Conservation (phyloP, 139 green algal species). For the Micromonas commoda region DNA sequence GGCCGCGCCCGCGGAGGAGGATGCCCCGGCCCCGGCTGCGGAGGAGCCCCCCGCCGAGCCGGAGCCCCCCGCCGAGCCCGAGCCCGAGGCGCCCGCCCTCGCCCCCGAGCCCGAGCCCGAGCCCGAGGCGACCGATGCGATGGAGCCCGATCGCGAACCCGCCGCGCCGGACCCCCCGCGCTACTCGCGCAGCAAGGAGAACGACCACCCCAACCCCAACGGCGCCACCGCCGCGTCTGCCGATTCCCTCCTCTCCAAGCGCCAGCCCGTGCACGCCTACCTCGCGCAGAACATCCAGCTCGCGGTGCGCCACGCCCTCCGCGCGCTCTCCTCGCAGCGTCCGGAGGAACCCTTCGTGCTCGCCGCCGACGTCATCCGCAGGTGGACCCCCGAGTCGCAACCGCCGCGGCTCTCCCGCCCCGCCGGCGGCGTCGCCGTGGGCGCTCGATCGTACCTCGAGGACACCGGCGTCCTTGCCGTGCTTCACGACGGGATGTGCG, state of each 20-base stretch:
- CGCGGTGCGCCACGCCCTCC: not conserved
- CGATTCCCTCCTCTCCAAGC: not conserved
- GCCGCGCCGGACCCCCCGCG: not conserved
- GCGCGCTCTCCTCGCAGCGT: not conserved
- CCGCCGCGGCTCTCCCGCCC: not conserved
- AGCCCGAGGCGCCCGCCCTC: not conserved
- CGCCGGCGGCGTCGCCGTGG: not conserved
- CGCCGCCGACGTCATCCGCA: not conserved
- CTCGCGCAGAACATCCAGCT: not conserved
- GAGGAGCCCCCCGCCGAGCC: not conserved
- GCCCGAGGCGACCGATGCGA: not conserved
- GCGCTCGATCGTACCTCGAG: not conserved
- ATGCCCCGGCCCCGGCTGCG: not conserved
- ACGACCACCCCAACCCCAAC: not conserved
- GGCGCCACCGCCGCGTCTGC: not conserved
- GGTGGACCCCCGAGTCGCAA: not conserved
- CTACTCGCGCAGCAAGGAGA: not conserved
- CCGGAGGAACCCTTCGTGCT: not conserved
- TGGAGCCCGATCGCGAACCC: not conserved
- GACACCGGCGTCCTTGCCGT: not conserved
- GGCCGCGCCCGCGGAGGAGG: not conserved
- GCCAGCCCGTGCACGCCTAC: constrained; percentile 2
- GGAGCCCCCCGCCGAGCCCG: not conserved
- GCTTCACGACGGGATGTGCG: not conserved
- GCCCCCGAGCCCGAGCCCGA: not conserved